These are phyloP conservation scores for Aphanomyces euteiches DNA, from an alignment of 352 stramenopile genomes.

Conservation along the genomic window DNA sequence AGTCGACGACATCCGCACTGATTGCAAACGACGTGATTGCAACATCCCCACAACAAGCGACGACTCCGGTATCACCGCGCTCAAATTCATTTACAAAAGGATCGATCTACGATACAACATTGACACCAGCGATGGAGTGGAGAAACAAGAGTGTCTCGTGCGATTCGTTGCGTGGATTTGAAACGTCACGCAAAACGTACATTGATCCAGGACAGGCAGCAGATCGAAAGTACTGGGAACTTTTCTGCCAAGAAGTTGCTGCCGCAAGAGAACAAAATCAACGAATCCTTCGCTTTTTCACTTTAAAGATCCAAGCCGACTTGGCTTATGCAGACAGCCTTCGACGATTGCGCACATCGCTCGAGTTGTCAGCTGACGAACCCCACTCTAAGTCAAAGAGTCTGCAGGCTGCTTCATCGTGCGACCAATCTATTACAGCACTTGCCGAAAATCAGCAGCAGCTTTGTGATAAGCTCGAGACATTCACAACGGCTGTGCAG, in stretches of 20 bases:
- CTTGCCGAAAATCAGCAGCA: slow-evolving; percentile 73
- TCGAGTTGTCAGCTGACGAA: slow-evolving; percentile 38
- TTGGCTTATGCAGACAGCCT: slow-evolving; percentile 71
- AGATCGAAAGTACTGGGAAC: slow-evolving; percentile 68
- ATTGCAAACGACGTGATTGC: slow-evolving; percentile 12
- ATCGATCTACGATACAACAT: slow-evolving; percentile 25
- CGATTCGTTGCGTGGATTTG: slow-evolving; percentile 61
- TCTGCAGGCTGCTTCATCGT: slow-evolving; percentile 42
- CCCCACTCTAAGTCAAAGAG: slow-evolving; percentile 19
- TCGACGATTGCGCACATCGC: slow-evolving; percentile 49
- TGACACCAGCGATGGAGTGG: slow-evolving; percentile 47
- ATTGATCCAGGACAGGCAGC: slow-evolving; percentile 66
- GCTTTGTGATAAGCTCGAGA: slow-evolving; percentile 67
- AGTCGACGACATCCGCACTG: slow-evolving; percentile 9
- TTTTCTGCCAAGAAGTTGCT: slow-evolving; percentile 73
- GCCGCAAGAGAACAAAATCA: slow-evolving; percentile 60
- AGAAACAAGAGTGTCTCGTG: slow-evolving; percentile 57
- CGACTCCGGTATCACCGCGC: neutral
- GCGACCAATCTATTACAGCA: slow-evolving; percentile 54
- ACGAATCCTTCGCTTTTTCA: slow-evolving; percentile 65
- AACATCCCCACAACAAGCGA: neutral
- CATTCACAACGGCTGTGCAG: slow-evolving; percentile 68
- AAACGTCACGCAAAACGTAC: slow-evolving; percentile 54
- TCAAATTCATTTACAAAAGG: slow-evolving; percentile 24
- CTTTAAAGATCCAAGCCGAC: slow-evolving; percentile 60